phyloP scores from a whole-genome alignment of 2,329 filamentous ascomycete species.

The Penicillium sp. region DNA sequence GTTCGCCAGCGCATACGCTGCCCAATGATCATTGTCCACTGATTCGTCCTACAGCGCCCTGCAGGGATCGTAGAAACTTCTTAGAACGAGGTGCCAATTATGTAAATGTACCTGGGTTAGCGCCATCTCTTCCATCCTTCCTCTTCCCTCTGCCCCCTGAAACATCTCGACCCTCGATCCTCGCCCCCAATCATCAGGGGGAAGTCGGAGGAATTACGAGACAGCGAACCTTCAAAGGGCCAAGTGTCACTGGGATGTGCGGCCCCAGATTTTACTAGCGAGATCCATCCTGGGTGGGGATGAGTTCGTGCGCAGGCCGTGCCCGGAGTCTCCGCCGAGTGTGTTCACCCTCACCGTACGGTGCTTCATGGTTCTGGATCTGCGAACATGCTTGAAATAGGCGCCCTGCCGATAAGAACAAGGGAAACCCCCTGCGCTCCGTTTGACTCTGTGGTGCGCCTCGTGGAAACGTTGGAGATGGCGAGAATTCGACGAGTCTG shows the following conservation, averaged over 20 bases:
- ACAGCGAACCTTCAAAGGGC: background rate
- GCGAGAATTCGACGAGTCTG: no score
- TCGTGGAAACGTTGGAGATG: no score
- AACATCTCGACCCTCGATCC: no score
- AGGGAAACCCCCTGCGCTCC: no score
- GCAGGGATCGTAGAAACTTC: slow-evolving; percentile 26
- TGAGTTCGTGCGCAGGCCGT: slow-evolving; percentile 17
- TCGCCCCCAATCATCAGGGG: no score
- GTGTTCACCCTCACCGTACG: background rate
- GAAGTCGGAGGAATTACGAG: no score
- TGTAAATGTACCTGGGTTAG: slow-evolving; percentile 2
- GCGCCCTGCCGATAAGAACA: no score
- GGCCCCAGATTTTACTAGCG: slow-evolving; percentile 29
- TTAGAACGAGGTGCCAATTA: background rate
- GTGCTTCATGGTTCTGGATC: no score
- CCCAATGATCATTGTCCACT: background rate
- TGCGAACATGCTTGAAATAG: no score
- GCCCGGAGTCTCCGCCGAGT: slow-evolving; percentile 10
- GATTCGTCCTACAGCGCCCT: slow-evolving; percentile 1
- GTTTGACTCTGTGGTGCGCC: no score
- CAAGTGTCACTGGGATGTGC: slow-evolving; percentile 22
- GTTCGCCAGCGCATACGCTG: background rate
- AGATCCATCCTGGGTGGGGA: slow-evolving; percentile 25
- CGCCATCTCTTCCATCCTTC: slow-evolving; percentile 7
- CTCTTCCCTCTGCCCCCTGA: no score